A percentile compares a stretch with the other conserved stretches of the same genome.
These are phyloP conservation scores for Halophytophthora polymorphica DNA, from an alignment of 352 stramenopile genomes.

Conservation along the genomic window DNA sequence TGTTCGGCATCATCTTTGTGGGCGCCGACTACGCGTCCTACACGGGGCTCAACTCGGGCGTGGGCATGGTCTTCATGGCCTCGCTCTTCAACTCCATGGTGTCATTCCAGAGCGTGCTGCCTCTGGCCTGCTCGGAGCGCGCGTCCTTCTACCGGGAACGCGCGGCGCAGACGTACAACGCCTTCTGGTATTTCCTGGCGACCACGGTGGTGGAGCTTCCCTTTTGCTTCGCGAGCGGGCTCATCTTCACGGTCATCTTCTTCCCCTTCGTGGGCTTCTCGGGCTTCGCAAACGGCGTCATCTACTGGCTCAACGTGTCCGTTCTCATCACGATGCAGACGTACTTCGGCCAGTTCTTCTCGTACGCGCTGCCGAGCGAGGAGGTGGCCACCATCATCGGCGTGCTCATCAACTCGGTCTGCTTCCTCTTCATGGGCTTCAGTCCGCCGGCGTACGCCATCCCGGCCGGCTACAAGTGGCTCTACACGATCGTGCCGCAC, in stretches of 20 bases:
- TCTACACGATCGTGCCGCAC: slow-evolving; percentile 14
- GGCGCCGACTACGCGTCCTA: slow-evolving; percentile 29
- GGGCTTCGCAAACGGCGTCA: slow-evolving; percentile 4
- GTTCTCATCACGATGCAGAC: slow-evolving; percentile 40
- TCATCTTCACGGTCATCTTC: slow-evolving; percentile 30
- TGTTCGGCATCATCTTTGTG: slow-evolving; percentile 68
- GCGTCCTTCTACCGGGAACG: slow-evolving; percentile 86
- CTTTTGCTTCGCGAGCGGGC: slow-evolving; percentile 10
- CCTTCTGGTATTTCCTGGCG: slow-evolving; percentile 46
- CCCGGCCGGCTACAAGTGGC: slow-evolving; percentile 9
- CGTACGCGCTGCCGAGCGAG: slow-evolving; percentile 40
- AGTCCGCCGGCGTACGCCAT: slow-evolving; percentile 26
- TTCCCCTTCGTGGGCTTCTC: slow-evolving; percentile 13
- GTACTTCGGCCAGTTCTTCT: slow-evolving; percentile 76
- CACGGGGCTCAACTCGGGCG: slow-evolving; percentile 25
- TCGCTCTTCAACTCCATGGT: slow-evolving; percentile 71
- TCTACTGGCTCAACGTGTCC: slow-evolving; percentile 23
- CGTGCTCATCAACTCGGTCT: slow-evolving; percentile 39
- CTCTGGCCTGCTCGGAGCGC: slow-evolving; percentile 65
- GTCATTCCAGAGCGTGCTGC: slow-evolving; percentile 59
- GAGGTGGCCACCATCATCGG: slow-evolving; percentile 41
- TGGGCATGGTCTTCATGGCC: slow-evolving; percentile 74
- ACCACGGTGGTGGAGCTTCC: slow-evolving; percentile 40
- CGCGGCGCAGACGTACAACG: slow-evolving; percentile 70
- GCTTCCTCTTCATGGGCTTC: slow-evolving; percentile 63